Conservation (phyloP, 768 basidiomycete species). For the Suillus americanus region DNA sequence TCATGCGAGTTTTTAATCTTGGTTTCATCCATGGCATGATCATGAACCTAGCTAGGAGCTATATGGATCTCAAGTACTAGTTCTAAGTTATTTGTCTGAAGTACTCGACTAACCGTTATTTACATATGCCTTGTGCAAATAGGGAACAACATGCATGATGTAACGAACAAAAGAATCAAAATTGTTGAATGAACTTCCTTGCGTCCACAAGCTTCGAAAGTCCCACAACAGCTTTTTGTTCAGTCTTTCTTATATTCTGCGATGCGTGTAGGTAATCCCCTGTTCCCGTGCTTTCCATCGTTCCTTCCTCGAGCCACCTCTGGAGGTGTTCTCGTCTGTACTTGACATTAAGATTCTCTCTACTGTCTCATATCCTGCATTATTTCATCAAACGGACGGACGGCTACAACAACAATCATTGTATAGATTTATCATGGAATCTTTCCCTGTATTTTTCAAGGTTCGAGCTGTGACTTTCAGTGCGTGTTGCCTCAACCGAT, state of each 20-base stretch:
- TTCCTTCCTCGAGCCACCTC: slow-evolving; percentile 7
- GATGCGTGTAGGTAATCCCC: background rate
- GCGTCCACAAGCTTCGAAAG: slow-evolving; percentile 8
- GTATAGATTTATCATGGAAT: slow-evolving; percentile 23
- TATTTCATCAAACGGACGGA: background rate
- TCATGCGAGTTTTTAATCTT: background rate
- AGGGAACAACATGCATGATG: background rate
- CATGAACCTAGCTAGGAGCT: background rate
- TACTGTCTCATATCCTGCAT: background rate
- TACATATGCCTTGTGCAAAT: background rate
- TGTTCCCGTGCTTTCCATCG: slow-evolving; percentile 1
- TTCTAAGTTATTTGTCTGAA: no score
- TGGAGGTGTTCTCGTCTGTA: slow-evolving; percentile 18
- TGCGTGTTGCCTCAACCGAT: slow-evolving; percentile 13
- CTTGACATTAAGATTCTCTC: background rate
- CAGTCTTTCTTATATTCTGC: slow-evolving; percentile 9
- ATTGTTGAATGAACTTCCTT: background rate
- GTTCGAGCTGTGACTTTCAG: slow-evolving; percentile 30
- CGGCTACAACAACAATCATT: background rate
- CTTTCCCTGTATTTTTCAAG: slow-evolving; percentile 30
- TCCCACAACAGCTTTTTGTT: slow-evolving; percentile 10
- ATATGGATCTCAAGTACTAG: background rate
- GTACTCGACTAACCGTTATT: background rate
- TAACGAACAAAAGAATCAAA: background rate
- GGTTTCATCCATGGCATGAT: background rate